Evolutionary conservation across 768 basidiomycete genomes (phyloP).

Genomic region (Multifurca ochricompacta): DNA sequence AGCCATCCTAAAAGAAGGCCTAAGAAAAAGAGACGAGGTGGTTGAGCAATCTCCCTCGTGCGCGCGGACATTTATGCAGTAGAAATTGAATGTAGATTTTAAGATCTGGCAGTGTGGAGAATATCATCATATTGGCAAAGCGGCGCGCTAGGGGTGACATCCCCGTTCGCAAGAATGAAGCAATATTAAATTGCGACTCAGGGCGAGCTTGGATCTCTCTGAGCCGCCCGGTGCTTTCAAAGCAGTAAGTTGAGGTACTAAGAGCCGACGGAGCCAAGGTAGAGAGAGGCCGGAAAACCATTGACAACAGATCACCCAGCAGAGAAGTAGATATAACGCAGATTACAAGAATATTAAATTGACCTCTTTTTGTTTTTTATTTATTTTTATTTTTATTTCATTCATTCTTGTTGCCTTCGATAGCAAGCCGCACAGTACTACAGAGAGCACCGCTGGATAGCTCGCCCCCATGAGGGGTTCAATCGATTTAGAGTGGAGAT

Average conservation of each 20-base stretch:
- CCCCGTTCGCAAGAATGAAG: neutral
- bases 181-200: neutral
- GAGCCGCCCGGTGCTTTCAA: neutral
- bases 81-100: neutral
- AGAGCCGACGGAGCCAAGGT: neutral
- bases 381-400: neutral
- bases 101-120: neutral
- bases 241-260: neutral
- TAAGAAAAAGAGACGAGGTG: slow-evolving; percentile 6
- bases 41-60: neutral
- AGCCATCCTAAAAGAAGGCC: slow-evolving; percentile 19
- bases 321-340: slow-evolving; percentile 11
- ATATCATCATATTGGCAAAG: neutral
- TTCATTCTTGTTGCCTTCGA: no score
- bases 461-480: neutral
- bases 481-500: slow-evolving; percentile 18
- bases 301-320: slow-evolving; percentile 11
- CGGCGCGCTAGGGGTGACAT: slow-evolving; percentile 9
- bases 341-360: slow-evolving; percentile 1
- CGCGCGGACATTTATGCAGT: neutral
- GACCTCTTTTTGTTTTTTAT: no score
- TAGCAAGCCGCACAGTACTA: neutral
- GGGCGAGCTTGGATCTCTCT: neutral
- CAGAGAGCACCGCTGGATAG: neutral
- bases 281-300: neutral